Percentiles rank a stretch among this genome's conserved stretches.
Conservation (phyloP, 2,329 filamentous ascomycete species). For the Ceratocystis lukuohia region DNA sequence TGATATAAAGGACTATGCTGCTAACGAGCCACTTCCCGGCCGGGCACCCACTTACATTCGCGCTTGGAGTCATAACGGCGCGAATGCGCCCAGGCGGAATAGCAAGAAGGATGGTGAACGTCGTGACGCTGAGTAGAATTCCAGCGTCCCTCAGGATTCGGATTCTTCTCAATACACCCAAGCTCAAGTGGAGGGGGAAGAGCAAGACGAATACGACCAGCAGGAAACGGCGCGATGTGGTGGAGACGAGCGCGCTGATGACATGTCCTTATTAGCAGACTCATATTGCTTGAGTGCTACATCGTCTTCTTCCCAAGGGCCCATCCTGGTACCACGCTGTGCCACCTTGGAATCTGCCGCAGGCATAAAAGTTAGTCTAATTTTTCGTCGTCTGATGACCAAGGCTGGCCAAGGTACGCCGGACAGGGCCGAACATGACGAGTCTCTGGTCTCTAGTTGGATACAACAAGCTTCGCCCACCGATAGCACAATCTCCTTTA, state of each 20-base stretch:
- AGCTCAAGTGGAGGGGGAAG: not conserved
- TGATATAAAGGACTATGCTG: constrained; percentile 45
- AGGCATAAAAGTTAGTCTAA: constrained; percentile 11
- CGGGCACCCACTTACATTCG: constrained; percentile 43
- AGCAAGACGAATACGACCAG: not conserved
- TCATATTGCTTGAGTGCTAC: constrained; percentile 8
- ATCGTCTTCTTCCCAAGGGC: constrained; percentile 2
- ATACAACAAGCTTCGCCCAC: not conserved
- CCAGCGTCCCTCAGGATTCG: constrained; percentile 15
- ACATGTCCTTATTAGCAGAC: not conserved
- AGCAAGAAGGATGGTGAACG: constrained; percentile 18
- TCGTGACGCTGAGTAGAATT: constrained; percentile 20
- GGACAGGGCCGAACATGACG: not conserved
- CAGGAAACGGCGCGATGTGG: not conserved
- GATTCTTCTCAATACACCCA: constrained; percentile 4
- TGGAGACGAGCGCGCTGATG: not conserved
- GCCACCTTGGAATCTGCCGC: not conserved
- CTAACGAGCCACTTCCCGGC: constrained; percentile 41
- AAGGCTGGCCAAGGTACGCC: not conserved
- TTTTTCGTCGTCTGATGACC: constrained; percentile 5
- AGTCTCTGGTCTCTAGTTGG: not conserved
- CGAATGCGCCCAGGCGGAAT: constrained; percentile 8
- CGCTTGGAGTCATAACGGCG: constrained; percentile 38
- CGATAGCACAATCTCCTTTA: not conserved
- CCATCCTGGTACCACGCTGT: not conserved